A percentile compares a stretch with the other conserved stretches of the same genome.
Conservation (phyloP, 371 early-diverging fungal species). For the Thermomucor indicae-seudaticae region DNA sequence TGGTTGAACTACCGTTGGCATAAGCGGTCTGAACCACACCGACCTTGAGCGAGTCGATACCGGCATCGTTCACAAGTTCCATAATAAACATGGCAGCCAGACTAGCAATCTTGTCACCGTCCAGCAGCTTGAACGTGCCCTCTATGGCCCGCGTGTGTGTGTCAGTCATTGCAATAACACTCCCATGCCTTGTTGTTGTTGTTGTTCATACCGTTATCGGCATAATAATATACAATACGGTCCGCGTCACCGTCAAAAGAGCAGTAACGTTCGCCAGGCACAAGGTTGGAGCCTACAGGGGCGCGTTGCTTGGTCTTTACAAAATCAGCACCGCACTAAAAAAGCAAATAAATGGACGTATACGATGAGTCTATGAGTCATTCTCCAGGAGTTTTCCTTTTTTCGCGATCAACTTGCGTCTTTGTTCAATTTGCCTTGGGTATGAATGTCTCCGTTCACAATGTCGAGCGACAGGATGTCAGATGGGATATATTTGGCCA, state of each 20-base stretch:
- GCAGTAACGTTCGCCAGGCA: slow-evolving; percentile 72
- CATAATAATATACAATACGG: slow-evolving; percentile 95
- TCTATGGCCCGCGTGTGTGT: too few species aligned
- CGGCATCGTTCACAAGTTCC: slow-evolving; percentile 77
- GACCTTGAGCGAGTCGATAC: slow-evolving; percentile 73
- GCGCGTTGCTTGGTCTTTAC: slow-evolving; percentile 89
- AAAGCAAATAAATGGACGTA: too few species aligned
- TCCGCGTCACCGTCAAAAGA: slow-evolving; percentile 99
- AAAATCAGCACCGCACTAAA: slow-evolving; percentile 97
- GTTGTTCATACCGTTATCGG: slow-evolving; percentile 51
- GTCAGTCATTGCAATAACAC: too few species aligned
- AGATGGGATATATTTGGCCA: slow-evolving; percentile 62
- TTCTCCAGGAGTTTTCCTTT: neutral
- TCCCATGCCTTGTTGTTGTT: too few species aligned
- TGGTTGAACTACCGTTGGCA: slow-evolving; percentile 95
- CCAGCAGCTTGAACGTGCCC: slow-evolving; percentile 82
- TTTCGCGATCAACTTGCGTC: slow-evolving; percentile 49
- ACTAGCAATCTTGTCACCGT: slow-evolving; percentile 98
- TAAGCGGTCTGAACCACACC: slow-evolving; percentile 99
- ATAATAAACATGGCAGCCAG: slow-evolving; percentile 91
- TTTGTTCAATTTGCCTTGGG: slow-evolving; percentile 76
- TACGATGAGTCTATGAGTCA: neutral
- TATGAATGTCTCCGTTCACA: slow-evolving; percentile 68
- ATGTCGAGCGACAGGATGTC: slow-evolving; percentile 62
- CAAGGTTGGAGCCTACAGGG: slow-evolving; percentile 67